These are phyloP conservation scores for Colletotrichum sp. DNA, from an alignment of 2,329 filamentous ascomycete species.

Conservation along the genomic window DNA sequence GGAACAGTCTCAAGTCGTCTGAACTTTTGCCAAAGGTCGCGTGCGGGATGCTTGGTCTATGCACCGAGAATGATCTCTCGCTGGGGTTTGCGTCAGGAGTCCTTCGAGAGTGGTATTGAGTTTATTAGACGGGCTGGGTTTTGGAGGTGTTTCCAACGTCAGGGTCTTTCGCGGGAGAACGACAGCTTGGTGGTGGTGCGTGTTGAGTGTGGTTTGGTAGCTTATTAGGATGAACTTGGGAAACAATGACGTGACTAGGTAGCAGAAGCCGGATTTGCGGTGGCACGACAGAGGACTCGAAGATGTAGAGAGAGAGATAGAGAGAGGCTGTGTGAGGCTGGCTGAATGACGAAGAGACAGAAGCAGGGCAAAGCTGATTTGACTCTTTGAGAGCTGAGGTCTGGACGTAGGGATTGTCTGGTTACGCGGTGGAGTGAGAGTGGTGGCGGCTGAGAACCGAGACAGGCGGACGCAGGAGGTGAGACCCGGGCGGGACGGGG, in stretches of 20 bases:
- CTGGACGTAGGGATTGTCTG: background rate
- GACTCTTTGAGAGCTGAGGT: background rate
- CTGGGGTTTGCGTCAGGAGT: conserved; percentile 18
- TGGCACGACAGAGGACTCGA: background rate
- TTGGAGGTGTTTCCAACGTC: background rate
- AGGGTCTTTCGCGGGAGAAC: background rate
- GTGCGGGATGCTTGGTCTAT: background rate
- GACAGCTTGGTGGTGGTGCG: background rate
- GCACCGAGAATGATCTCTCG: conserved; percentile 12
- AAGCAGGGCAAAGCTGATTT: background rate
- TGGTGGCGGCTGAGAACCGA: conserved; percentile 16
- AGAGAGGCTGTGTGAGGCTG: background rate
- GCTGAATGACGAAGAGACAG: background rate
- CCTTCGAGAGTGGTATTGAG: conserved; percentile 1
- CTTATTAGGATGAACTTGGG: background rate
- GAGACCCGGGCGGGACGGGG: background rate
- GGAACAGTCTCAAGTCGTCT: conserved; percentile 22
- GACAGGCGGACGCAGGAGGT: background rate
- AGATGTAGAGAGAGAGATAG: background rate
- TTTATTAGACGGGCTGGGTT: background rate
- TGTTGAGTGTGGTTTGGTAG: background rate
- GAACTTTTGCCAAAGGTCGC: background rate
- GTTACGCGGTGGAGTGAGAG: background rate
- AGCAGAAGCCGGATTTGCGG: background rate
- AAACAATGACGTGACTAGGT: background rate